Evolutionary conservation across 2,329 filamentous ascomycete genomes (phyloP).

Genomic region (Aspergillus costaricaensis): DNA sequence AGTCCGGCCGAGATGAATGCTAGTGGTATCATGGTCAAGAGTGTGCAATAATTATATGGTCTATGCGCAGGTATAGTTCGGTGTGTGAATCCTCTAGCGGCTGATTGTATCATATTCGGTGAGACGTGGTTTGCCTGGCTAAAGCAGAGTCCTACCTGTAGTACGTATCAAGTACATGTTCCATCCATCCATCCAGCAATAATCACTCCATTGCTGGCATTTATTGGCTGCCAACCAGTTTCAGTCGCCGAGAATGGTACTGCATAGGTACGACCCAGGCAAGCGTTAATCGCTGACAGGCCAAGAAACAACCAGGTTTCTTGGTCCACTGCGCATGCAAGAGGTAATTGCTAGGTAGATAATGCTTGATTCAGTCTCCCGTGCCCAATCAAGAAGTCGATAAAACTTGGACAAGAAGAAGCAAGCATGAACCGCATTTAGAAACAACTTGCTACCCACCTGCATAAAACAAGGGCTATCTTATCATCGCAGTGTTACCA

Average conservation of each 20-base stretch:
- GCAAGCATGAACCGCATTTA: background rate
- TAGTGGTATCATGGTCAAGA: background rate
- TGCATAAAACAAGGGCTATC: background rate
- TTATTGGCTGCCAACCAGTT: background rate
- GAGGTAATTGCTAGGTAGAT: conserved; percentile 19
- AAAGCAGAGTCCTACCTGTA: background rate
- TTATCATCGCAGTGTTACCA: background rate
- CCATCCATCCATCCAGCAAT: background rate
- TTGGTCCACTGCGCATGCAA: conserved; percentile 14
- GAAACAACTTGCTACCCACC: background rate
- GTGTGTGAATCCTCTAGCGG: background rate
- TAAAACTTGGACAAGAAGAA: background rate
- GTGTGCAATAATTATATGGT: background rate
- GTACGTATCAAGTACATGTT: background rate
- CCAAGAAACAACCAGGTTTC: conserved; percentile 17
- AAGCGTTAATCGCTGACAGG: background rate
- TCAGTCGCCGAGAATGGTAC: background rate
- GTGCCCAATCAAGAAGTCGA: conserved; percentile 2
- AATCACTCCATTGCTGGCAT: background rate
- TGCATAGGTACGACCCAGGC: background rate
- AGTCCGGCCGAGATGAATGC: background rate
- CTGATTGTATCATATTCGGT: background rate
- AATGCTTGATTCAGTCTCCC: conserved; percentile 20
- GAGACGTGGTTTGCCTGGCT: background rate
- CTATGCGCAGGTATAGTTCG: background rate